Base-by-base conservation (phyloP, 208 protist genomes). In the Phytomonas sp. region DNA sequence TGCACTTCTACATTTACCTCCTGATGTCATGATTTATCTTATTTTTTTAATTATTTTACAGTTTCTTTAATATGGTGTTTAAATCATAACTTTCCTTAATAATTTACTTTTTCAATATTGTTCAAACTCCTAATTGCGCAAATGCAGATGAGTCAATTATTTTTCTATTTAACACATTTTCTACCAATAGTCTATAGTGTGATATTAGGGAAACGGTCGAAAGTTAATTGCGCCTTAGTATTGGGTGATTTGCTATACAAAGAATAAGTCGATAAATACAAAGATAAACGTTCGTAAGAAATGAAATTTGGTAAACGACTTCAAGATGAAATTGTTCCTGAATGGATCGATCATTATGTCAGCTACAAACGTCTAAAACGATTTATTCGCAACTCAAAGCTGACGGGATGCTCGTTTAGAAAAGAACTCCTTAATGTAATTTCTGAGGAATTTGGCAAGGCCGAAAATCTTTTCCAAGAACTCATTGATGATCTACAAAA, bases 231-330 rank as follows among this genome's bases (percentile, higher is more conserved):
- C 36, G 12, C n/a, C 70, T 74, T 42, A 62, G 11, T 74, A 33
- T 68, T 33, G 11, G 19, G 26, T 19, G 12, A 11, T 49, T 60
- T 14, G 26, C 11, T 31, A 23, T 72, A 23, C n/a, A 67, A 4
- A 36, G 36, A 65, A 37, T 8, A 19, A 59, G 11, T 31, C 33
- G 29, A 10, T 16, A 67, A 2, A 63, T 36, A 63, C 61, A 72
- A 31, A 64, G 2, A 60, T 52, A 69, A 0, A 67, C 37, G 26
- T 16, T 37, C 8, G 11, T 65, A 33, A 30, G n/a, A 0, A 49
- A 94, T 96, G 91, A 96, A 96, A 86, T 96, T 96, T 70, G 91
- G 91, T 19, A 96, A 96, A 77, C 91, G 91, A 36, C 52, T 96
- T 65, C 76, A 83, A 61, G 86, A 94, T 67, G 88, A 96, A 75